Evolutionary conservation across 1,284 basidiomycete genomes (phyloP), one percentile per base, ranked within the genome.

Genomic region (Porogramme epimiltina): DNA sequence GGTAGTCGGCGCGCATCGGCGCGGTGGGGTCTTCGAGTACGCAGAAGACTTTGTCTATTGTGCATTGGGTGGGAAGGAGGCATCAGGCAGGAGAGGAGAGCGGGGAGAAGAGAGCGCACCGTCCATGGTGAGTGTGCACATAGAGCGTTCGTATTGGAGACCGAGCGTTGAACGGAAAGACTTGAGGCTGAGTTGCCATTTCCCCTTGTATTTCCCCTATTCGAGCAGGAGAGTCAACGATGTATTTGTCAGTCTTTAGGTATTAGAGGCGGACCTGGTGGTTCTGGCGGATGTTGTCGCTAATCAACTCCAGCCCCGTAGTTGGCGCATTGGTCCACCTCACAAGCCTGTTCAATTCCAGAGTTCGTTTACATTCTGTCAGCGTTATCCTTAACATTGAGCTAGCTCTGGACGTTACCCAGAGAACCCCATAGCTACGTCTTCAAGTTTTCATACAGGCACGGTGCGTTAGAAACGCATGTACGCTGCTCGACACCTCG

Each of bases 241-340:
- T 31, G 15, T 31, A n/a, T n/a, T n/a, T n/a, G n/a, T n/a, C n/a
- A n/a, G n/a, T n/a, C n/a, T n/a, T n/a, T n/a, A n/a, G n/a, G n/a
- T n/a, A n/a, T n/a, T n/a, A n/a, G n/a, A n/a, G 39, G 70, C 77
- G 59, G 61, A 84, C 88, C 67, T 85, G 82, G 63, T 90, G 87
- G 60, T 91, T 91, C 38, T 76, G 72, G 1, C 74, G 55, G 44
- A 91, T 84, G 58, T 90, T 90, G 42, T 87, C 79, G 50, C 74
- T 70, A 38, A 91, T 84, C 39, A 85, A 74, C 46, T 85, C 79
- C 16, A 90, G 66, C 19, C 86, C 87, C 46, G 80, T 77, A 9
- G 84, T 77, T 8, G 88, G 89, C 15, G 89, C 87, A 68, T 91
- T 89, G 19, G 82, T 78, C 89, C 89, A 91, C 59, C 89, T 79